Percentiles rank a stretch among this genome's conserved stretches.
Evolutionary conservation across 768 basidiomycete species (phyloP).

Genomic region (Solioccasus polychromus): DNA sequence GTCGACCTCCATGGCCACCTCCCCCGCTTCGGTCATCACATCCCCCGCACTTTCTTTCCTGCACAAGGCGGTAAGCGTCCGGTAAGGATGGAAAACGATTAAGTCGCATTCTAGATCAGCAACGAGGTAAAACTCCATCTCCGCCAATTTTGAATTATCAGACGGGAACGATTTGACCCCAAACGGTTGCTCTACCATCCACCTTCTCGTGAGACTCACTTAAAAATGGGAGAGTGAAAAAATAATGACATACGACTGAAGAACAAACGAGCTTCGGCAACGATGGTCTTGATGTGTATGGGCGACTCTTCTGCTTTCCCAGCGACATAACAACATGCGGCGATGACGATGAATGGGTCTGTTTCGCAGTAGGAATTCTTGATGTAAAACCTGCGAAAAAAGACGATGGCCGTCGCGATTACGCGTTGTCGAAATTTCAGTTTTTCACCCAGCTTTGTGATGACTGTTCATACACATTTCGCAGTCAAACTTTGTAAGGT

Average conservation of each 20-base stretch:
- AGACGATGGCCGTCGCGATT: slow-evolving; percentile 91
- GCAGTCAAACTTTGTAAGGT: background rate
- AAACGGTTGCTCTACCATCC: slow-evolving; percentile 55
- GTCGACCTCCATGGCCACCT: slow-evolving; percentile 51
- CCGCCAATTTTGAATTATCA: slow-evolving; percentile 89
- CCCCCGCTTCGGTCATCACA: slow-evolving; percentile 52
- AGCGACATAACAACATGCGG: slow-evolving; percentile 93
- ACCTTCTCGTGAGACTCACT: background rate
- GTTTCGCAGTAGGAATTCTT: slow-evolving; percentile 96
- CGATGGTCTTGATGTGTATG: slow-evolving; percentile 89
- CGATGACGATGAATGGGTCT: slow-evolving; percentile 88
- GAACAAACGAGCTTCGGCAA: slow-evolving; percentile 73
- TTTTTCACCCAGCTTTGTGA: slow-evolving; percentile 84
- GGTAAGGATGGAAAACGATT: slow-evolving; percentile 92
- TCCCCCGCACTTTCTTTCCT: slow-evolving; percentile 48
- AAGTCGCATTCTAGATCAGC: slow-evolving; percentile 96
- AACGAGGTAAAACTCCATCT: slow-evolving; percentile 99
- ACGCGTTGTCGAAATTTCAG: slow-evolving; percentile 83
- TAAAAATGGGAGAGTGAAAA: background rate
- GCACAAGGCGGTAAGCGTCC: slow-evolving; percentile 77
- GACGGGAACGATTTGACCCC: slow-evolving; percentile 77
- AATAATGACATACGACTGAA: slow-evolving; percentile 72
- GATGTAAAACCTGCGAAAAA: slow-evolving; percentile 95
- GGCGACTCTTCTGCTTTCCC: slow-evolving; percentile 98
- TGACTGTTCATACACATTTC: slow-evolving; percentile 44